A percentile compares a stretch with the other conserved stretches of the same genome.
These are phyloP conservation scores for Isabelozyma pseudorhagii DNA, from an alignment of 805 yeast species.

Conservation along the genomic window DNA sequence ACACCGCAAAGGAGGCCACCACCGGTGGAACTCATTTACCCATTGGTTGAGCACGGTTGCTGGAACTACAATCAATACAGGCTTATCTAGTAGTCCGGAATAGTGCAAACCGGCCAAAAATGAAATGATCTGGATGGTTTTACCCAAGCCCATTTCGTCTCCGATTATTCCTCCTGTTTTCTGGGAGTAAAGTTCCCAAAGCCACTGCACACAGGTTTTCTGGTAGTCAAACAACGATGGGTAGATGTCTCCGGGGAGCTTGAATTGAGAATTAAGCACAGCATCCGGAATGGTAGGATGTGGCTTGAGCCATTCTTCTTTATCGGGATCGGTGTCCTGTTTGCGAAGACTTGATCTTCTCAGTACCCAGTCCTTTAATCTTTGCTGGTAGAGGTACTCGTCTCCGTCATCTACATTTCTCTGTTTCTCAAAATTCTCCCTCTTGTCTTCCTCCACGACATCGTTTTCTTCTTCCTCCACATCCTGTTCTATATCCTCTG, in stretches of 20 bases:
- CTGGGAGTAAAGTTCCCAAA: constrained; percentile 89
- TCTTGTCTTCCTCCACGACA: constrained; percentile 1
- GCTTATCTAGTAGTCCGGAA: constrained; percentile 69
- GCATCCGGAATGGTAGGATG: constrained; percentile 82
- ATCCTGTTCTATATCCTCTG: neutral
- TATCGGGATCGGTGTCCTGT: constrained; percentile 6
- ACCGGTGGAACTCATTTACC: constrained; percentile 92
- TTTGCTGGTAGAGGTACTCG: constrained; percentile 55
- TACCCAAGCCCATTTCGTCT: constrained; percentile 98
- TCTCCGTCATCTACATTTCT: constrained; percentile 78
- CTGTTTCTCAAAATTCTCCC: constrained; percentile 3
- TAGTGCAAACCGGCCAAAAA: constrained; percentile 89
- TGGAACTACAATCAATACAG: constrained; percentile 87
- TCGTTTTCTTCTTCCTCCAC: constrained; percentile 2
- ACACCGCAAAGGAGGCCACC: constrained; percentile 97
- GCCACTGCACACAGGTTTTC: constrained; percentile 96
- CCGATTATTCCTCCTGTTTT: constrained; percentile 94
- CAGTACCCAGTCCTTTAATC: constrained; percentile 60
- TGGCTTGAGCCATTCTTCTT: constrained; percentile 66
- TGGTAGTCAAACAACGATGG: constrained; percentile 88
- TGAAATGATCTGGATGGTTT: constrained; percentile 88
- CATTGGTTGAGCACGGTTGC: constrained; percentile 96
- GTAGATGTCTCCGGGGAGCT: constrained; percentile 87
- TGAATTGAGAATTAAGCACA: constrained; percentile 62
- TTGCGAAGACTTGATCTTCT: constrained; percentile 47